A percentile compares a stretch with the other conserved stretches of the same genome.
These are phyloP conservation scores for Tausonia pullulans DNA, from an alignment of 1,284 basidiomycete species.

Conservation along the genomic window DNA sequence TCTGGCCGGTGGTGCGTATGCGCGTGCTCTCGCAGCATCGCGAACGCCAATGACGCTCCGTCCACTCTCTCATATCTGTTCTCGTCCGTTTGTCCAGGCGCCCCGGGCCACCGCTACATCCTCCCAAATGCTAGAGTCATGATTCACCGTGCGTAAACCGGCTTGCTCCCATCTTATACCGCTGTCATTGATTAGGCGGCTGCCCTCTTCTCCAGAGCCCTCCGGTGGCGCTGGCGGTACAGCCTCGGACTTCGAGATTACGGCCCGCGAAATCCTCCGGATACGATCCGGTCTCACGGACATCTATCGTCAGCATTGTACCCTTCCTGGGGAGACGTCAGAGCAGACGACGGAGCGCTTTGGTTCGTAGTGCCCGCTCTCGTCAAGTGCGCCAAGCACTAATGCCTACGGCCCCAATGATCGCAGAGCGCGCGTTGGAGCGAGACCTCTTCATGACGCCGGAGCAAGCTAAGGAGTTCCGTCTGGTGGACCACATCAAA, in stretches of 20 bases:
- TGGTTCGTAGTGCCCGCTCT: constrained; percentile 41
- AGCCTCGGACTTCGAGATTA: constrained; percentile 86
- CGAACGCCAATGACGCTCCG: background rate
- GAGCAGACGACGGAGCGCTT: constrained; percentile 60
- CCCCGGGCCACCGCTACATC: constrained; percentile 74
- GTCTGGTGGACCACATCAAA: constrained; percentile 72
- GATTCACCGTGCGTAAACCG: constrained; percentile 70
- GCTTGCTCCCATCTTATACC: constrained; percentile 15
- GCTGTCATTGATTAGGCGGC: too few species aligned
- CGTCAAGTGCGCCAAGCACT: background rate
- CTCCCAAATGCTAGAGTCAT: constrained; percentile 86
- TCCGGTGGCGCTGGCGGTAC: constrained; percentile 87
- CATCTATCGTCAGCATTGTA: constrained; percentile 60
- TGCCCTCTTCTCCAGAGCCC: constrained; percentile 49
- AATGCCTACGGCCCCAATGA: background rate
- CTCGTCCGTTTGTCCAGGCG: constrained; percentile 37
- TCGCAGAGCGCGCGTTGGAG: constrained; percentile 50
- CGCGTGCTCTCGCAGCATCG: background rate
- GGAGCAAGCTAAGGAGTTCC: constrained; percentile 73
- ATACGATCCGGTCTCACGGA: constrained; percentile 66
- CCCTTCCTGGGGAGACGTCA: constrained; percentile 46
- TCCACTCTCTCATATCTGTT: background rate
- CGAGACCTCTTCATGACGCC: constrained; percentile 92
- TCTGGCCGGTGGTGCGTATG: constrained; percentile 55
- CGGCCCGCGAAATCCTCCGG: constrained; percentile 83